Base-by-base conservation (phyloP, 2,329 filamentous ascomycete species). In the Fusarium sarcochroum region DNA sequence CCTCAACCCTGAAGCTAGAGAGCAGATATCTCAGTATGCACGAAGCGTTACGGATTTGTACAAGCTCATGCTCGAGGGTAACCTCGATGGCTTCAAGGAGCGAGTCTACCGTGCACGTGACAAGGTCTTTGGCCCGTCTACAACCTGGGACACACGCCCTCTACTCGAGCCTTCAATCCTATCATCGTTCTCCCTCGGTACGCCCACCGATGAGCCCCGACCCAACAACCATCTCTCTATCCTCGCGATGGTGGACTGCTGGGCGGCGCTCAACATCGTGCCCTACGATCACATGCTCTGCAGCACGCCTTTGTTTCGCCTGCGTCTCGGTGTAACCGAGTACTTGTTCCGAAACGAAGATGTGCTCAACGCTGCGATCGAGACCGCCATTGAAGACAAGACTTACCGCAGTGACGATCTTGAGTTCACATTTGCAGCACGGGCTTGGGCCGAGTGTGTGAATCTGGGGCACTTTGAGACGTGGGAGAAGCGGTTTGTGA, bases 231-330 rank as follows among this genome's bases (percentile, higher is more conserved):
- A 99, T 80, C 86, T 99, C 30, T 94, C 91, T 77, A 85, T 99
- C 58, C 86, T 99, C 44, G 96, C 94, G 46, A 99, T 99, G 89
- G 97, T 98, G 42, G 96, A 99, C 82, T 98, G 95, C 81, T 99
- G 96, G 96, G 96, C 93, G 77, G 93, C 93, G 71, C 86, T 98
- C 45, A 92, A 90, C 34, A 99, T 98, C 74, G 92, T 97, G 47
- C 96, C 96, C 1, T 99, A 99, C 79, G 95, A 99, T 80, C 97
- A 99, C 83, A 99, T 99, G 94, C 97, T 99, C 72, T 99, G 96
- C 83, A 97, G 94, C 54, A 99, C 96, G 38, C 96, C 96, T 82
- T 88, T 98, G 46, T 99, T 99, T 84, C 92, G 96, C 50, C 89
- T 99, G 69, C 98, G 96, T 89, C 87, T 99, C 34, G 96, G 96